Evolutionary conservation across 768 basidiomycete genomes (phyloP).

Genomic region (Macrolepiota fuliginosa): DNA sequence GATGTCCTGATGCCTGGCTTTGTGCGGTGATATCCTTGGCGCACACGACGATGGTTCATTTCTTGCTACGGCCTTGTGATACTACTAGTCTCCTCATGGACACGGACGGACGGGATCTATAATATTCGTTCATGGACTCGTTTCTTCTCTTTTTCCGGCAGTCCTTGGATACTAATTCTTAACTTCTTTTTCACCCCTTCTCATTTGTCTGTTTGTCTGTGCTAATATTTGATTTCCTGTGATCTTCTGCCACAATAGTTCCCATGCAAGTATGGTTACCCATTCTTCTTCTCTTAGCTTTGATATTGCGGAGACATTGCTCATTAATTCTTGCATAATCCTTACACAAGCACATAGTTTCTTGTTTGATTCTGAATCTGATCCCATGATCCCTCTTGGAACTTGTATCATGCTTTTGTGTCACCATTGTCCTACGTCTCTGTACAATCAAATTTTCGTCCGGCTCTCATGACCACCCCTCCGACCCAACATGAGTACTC

Average conservation of each 20-base stretch:
- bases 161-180: constrained; percentile 3
- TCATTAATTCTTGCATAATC: not conserved
- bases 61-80: not conserved
- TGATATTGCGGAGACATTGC: not conserved
- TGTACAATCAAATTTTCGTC: not conserved
- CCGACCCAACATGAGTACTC: no score
- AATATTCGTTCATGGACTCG: constrained; percentile 5
- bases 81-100: constrained; percentile 3
- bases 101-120: constrained; percentile 6
- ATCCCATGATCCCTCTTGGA: not conserved
- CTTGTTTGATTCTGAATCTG: not conserved
- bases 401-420: not conserved
- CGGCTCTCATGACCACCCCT: no score
- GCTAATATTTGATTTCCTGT: not conserved
- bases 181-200: not conserved
- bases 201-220: not conserved
- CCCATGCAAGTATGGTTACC: not conserved
- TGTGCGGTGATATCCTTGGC: constrained; percentile 3
- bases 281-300: not conserved
- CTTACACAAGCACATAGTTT: constrained; percentile 5
- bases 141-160: not conserved
- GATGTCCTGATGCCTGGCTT: constrained; percentile 5
- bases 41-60: not conserved
- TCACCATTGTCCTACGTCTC: not conserved
- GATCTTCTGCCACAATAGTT: not conserved